Percentiles rank a stretch among this genome's conserved stretches.
phyloP scores from a whole-genome alignment of 805 yeast genomes.

The Zygoascus ofunaensis region DNA sequence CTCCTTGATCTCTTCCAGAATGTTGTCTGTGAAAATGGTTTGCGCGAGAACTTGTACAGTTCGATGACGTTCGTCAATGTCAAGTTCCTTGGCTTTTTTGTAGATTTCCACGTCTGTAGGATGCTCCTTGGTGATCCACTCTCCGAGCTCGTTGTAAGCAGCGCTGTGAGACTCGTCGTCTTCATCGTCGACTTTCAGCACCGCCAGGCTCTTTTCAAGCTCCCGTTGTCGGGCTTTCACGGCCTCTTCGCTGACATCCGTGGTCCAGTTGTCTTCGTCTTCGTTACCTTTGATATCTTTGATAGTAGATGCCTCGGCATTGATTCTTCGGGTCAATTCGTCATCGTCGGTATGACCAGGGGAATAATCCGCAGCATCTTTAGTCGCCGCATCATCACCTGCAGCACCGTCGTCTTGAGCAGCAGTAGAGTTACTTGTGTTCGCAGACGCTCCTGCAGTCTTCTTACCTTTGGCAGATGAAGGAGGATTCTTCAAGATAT shows the following conservation, averaged over 20 bases:
- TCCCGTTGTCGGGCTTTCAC: conserved; percentile 84
- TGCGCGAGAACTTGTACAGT: conserved; percentile 90
- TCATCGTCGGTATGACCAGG: conserved; percentile 54
- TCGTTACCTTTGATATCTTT: conserved; percentile 42
- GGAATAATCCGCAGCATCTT: conserved; percentile 26
- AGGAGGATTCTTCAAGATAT: conserved; percentile 80
- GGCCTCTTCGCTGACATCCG: conserved; percentile 94
- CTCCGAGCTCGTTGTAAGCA: conserved; percentile 71
- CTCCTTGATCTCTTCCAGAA: conserved; percentile 58
- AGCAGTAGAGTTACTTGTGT: conserved; percentile 60
- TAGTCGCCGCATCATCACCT: conserved; percentile 53
- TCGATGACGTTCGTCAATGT: conserved; percentile 59
- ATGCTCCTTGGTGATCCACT: conserved; percentile 68
- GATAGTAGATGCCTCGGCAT: conserved; percentile 71
- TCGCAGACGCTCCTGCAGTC: conserved; percentile 52
- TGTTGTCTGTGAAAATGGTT: conserved; percentile 63
- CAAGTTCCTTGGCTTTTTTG: conserved; percentile 77
- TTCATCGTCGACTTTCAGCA: conserved; percentile 31
- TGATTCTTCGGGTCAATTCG: conserved; percentile 65
- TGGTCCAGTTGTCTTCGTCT: conserved; percentile 89
- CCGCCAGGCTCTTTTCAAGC: conserved; percentile 47
- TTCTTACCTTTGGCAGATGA: conserved; percentile 38
- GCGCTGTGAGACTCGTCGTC: conserved; percentile 37
- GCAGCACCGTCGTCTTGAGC: conserved; percentile 23
- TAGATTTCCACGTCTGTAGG: conserved; percentile 81